phyloP scores from a whole-genome alignment of 2,329 filamentous ascomycete species.

The Scedosporium apiospermum region DNA sequence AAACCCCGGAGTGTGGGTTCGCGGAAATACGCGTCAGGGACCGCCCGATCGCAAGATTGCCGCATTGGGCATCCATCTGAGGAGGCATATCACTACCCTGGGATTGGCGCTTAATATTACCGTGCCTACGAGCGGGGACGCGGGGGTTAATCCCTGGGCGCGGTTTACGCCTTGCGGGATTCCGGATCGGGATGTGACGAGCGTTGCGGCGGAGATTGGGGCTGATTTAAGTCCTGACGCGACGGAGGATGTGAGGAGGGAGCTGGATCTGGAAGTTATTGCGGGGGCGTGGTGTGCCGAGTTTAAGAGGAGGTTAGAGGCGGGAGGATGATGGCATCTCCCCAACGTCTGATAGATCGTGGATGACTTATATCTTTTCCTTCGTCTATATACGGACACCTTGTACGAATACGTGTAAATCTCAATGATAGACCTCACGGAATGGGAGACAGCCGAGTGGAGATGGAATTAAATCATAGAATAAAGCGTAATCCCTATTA shows the following conservation, averaged over 20 bases:
- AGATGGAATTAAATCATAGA: no score
- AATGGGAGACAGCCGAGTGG: neutral
- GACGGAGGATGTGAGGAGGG: neutral
- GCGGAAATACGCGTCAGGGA: conserved; percentile 10
- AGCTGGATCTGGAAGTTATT: neutral
- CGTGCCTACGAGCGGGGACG: conserved; percentile 39
- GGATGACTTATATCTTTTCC: no score
- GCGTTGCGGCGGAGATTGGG: conserved; percentile 46
- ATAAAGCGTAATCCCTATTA: no score
- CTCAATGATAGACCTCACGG: neutral
- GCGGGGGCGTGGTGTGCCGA: conserved; percentile 8
- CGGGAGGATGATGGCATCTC: neutral
- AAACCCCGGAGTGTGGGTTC: conserved; percentile 79
- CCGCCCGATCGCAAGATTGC: conserved; percentile 62
- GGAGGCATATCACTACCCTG: conserved; percentile 73
- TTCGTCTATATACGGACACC: no score
- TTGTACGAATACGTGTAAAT: neutral
- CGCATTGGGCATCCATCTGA: conserved; percentile 83
- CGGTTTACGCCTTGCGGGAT: conserved; percentile 88
- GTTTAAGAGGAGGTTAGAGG: conserved; percentile 48
- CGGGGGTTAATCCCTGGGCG: conserved; percentile 40
- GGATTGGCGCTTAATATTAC: conserved; percentile 75
- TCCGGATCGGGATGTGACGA: conserved; percentile 70
- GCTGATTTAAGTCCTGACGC: neutral
- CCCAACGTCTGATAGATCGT: neutral